phyloP scores from a whole-genome alignment of 768 basidiomycete genomes.

The Mycena chlorophos region DNA sequence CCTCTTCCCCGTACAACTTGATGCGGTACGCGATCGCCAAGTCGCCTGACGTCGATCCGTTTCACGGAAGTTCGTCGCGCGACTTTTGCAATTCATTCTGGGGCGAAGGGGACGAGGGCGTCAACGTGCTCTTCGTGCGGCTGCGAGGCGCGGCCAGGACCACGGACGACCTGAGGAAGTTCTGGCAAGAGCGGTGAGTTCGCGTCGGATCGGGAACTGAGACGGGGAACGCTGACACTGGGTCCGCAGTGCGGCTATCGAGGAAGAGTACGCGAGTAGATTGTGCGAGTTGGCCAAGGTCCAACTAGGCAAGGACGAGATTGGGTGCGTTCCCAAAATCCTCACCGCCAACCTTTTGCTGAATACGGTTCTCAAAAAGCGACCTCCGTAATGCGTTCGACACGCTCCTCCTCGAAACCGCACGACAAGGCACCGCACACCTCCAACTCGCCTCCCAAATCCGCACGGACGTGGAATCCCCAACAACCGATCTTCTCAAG shows the following conservation, averaged over 20 bases:
- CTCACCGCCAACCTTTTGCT: background rate
- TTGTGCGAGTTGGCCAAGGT: conserved; percentile 76
- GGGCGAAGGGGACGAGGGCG: conserved; percentile 84
- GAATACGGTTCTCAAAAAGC: conserved; percentile 38
- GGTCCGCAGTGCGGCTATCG: conserved; percentile 84
- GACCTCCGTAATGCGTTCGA: conserved; percentile 82
- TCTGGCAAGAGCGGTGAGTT: conserved; percentile 92
- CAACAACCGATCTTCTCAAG: conserved; percentile 57
- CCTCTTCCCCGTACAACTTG: conserved; percentile 20
- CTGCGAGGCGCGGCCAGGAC: conserved; percentile 85
- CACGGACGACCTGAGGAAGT: conserved; percentile 81
- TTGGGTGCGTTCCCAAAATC: conserved; percentile 73
- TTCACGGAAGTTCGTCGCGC: conserved; percentile 39
- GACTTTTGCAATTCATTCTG: conserved; percentile 99
- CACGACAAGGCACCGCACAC: conserved; percentile 76
- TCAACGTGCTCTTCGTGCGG: conserved; percentile 86
- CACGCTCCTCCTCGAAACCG: conserved; percentile 79
- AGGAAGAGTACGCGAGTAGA: conserved; percentile 93
- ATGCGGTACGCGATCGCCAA: conserved; percentile 23
- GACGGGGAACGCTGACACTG: conserved; percentile 85
- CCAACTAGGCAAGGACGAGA: conserved; percentile 83
- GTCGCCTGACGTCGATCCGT: conserved; percentile 23
- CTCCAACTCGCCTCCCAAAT: conserved; percentile 72
- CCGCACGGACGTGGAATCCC: conserved; percentile 71
- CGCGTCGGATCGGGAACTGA: conserved; percentile 42